Evolutionary conservation across 352 stramenopile species (phyloP).

Genomic region (Phytophthora pluvialis): DNA sequence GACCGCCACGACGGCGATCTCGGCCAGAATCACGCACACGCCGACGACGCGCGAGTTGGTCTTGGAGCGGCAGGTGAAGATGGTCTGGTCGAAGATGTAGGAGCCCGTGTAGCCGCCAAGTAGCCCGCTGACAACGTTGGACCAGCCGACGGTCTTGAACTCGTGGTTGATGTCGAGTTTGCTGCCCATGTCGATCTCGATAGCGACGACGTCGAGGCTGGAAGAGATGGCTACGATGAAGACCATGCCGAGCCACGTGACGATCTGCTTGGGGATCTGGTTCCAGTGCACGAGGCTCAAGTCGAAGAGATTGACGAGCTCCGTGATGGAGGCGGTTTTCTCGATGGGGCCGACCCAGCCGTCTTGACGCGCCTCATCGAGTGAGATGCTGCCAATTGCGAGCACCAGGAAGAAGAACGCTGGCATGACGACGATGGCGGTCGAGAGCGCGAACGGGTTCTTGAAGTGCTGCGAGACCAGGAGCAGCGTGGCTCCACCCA

Average conservation of each 20-base stretch:
- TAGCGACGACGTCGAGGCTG: slow-evolving; percentile 96
- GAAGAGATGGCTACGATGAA: slow-evolving; percentile 97
- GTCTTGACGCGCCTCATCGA: slow-evolving; percentile 87
- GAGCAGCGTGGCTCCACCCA: slow-evolving; percentile 80
- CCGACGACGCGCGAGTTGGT: slow-evolving; percentile 91
- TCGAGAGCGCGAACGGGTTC: slow-evolving; percentile 66
- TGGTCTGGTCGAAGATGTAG: slow-evolving; percentile 99
- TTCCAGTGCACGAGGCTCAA: slow-evolving; percentile 90
- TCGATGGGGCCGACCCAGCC: slow-evolving; percentile 89
- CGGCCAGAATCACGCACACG: slow-evolving; percentile 85
- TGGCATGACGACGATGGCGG: slow-evolving; percentile 86
- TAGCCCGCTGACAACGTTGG: slow-evolving; percentile 95
- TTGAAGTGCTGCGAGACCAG: slow-evolving; percentile 74
- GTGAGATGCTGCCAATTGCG: slow-evolving; percentile 64
- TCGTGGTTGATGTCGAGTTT: slow-evolving; percentile 96
- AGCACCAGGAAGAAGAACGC: slow-evolving; percentile 91
- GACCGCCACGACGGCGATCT: slow-evolving; percentile 85
- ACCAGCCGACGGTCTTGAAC: slow-evolving; percentile 92
- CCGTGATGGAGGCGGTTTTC: slow-evolving; percentile 50
- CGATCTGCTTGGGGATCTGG: slow-evolving; percentile 85
- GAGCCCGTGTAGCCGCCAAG: slow-evolving; percentile 96
- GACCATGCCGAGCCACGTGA: slow-evolving; percentile 95
- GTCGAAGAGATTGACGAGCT: slow-evolving; percentile 90
- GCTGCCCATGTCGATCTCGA: slow-evolving; percentile 95
- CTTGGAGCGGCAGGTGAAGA: slow-evolving; percentile 95